These are phyloP conservation scores for Ambrosiella cleistominuta DNA, from an alignment of 2,329 filamentous ascomycete species.

Conservation along the genomic window DNA sequence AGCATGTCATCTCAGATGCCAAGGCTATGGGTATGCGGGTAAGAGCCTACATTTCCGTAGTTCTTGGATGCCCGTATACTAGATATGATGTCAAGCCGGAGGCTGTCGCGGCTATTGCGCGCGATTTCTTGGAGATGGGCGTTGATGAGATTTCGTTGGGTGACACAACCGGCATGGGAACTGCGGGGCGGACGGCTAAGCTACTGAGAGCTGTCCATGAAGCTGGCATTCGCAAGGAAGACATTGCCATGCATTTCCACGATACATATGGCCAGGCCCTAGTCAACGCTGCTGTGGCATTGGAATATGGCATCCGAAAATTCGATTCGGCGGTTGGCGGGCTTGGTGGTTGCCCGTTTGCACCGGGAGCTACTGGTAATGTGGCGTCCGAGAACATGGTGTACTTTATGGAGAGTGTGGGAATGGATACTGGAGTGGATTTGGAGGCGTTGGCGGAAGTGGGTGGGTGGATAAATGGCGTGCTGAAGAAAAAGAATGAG, in stretches of 20 bases:
- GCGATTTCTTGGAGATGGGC: constrained; percentile 61
- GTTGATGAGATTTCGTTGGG: constrained; percentile 82
- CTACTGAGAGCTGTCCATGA: constrained; percentile 46
- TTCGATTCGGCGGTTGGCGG: constrained; percentile 71
- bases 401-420: constrained; percentile 57
- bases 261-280: constrained; percentile 76
- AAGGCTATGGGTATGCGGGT: constrained; percentile 50
- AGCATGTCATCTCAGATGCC: constrained; percentile 49
- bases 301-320: constrained; percentile 59
- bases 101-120: constrained; percentile 47
- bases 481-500: constrained; percentile 44
- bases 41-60: constrained; percentile 64
- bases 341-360: constrained; percentile 70
- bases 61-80: constrained; percentile 64
- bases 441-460: constrained; percentile 48
- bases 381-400: constrained; percentile 73
- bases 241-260: constrained; percentile 72
- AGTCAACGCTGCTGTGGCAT: constrained; percentile 61
- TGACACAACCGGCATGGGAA: constrained; percentile 84
- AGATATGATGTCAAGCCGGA: constrained; percentile 46
- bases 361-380: constrained; percentile 72
- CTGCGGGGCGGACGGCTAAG: constrained; percentile 48
- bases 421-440: constrained; percentile 57
- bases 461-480: constrained; percentile 52
- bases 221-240: constrained; percentile 50